phyloP scores from a whole-genome alignment of 2,329 filamentous ascomycete species.

The Fusarium pilosicola region DNA sequence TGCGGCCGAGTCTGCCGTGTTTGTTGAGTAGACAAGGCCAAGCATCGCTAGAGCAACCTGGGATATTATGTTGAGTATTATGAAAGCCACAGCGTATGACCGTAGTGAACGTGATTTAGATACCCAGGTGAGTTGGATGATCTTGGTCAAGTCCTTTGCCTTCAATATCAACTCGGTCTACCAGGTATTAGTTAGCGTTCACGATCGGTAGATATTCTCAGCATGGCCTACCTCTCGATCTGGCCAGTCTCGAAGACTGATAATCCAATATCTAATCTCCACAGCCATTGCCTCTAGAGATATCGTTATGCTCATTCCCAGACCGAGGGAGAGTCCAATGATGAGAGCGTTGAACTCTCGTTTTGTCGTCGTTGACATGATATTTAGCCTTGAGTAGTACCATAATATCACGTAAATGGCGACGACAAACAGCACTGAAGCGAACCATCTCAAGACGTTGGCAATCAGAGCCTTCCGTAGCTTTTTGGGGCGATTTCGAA shows the following conservation, averaged over 20 bases:
- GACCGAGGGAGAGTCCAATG: constrained; percentile 52
- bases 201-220: not conserved
- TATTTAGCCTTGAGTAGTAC: constrained; percentile 15
- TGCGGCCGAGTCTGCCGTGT: constrained; percentile 48
- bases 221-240: constrained; percentile 51
- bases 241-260: constrained; percentile 51
- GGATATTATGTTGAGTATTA: constrained; percentile 40
- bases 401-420: constrained; percentile 35
- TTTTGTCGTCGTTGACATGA: constrained; percentile 46
- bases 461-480: constrained; percentile 18
- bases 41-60: constrained; percentile 57
- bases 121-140: constrained; percentile 27
- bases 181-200: not conserved
- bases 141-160: constrained; percentile 35
- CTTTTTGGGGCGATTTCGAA: constrained; percentile 17
- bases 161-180: constrained; percentile 35
- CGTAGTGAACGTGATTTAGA: constrained; percentile 30
- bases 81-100: constrained; percentile 27
- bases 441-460: constrained; percentile 29
- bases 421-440: constrained; percentile 23
- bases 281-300: constrained; percentile 56
- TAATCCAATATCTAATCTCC: constrained; percentile 58
- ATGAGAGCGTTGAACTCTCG: constrained; percentile 56
- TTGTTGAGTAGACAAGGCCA: constrained; percentile 55
- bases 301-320: constrained; percentile 52